Percentiles rank a stretch among this genome's conserved stretches.
phyloP scores from a whole-genome alignment of 1,284 basidiomycete species.

The Malassezia brasiliensis region DNA sequence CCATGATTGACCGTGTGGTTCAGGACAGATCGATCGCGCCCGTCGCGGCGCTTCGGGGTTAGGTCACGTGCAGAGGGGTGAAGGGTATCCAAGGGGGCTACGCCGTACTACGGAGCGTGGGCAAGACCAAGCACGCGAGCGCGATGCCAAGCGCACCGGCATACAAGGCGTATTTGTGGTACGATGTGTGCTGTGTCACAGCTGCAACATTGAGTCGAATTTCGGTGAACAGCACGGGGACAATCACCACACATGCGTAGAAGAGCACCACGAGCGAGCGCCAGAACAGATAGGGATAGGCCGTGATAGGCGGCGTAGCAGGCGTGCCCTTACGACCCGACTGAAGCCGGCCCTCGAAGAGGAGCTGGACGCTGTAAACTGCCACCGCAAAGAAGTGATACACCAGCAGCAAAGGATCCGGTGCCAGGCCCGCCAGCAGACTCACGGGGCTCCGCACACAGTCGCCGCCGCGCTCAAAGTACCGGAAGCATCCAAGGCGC shows the following conservation, averaged over 20 bases:
- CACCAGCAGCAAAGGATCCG: slow-evolving; percentile 67
- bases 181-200: not conserved
- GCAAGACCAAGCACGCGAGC: not conserved
- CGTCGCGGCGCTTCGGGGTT: not conserved
- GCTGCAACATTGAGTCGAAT: not conserved
- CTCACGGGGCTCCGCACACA: slow-evolving; percentile 74
- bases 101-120: not conserved
- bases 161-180: not conserved
- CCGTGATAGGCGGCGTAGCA: slow-evolving; percentile 16
- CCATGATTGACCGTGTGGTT: slow-evolving; percentile 20
- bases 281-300: slow-evolving; percentile 31
- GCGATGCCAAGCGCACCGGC: not conserved
- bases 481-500: slow-evolving; percentile 88
- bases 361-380: slow-evolving; percentile 76
- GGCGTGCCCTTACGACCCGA: slow-evolving; percentile 15
- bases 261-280: slow-evolving; percentile 34
- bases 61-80: slow-evolving; percentile 18
- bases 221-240: slow-evolving; percentile 46
- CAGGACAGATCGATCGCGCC: not conserved
- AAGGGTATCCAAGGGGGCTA: slow-evolving; percentile 12
- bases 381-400: slow-evolving; percentile 93
- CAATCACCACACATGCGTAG: slow-evolving; percentile 42
- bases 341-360: slow-evolving; percentile 56
- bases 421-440: slow-evolving; percentile 53
- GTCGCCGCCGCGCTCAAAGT: slow-evolving; percentile 86